A percentile compares a stretch with the other conserved stretches of the same genome.
Conservation (phyloP, 2,329 filamentous ascomycete species). For the Achaetomium macrosporum region DNA sequence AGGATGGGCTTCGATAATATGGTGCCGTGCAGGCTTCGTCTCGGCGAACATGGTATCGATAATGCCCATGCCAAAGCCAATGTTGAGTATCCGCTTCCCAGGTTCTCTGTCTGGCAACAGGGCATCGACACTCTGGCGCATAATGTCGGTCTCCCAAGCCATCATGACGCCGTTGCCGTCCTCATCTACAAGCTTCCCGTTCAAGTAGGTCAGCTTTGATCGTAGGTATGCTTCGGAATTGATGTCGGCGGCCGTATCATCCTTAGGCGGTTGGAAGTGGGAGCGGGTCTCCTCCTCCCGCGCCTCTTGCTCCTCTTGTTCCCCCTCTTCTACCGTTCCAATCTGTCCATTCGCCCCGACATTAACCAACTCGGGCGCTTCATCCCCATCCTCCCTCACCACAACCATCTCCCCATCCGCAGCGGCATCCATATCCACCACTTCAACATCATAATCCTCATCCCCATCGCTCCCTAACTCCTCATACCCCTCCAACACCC, state of each 20-base stretch:
- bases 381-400: constrained; percentile 29
- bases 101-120: constrained; percentile 41
- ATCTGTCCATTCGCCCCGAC: constrained; percentile 14
- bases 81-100: constrained; percentile 70
- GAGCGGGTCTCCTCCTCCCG: constrained; percentile 16
- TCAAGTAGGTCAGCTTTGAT: constrained; percentile 58
- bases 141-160: constrained; percentile 85
- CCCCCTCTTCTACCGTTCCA: constrained; percentile 10
- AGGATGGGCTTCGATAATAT: constrained; percentile 82
- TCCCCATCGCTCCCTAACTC: constrained; percentile 54
- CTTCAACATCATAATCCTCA: constrained; percentile 39
- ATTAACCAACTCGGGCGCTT: constrained; percentile 27
- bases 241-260: constrained; percentile 40
- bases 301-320: constrained; percentile 10
- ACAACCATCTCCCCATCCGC: constrained; percentile 16
- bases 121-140: constrained; percentile 67
- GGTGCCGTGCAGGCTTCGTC: constrained; percentile 62
- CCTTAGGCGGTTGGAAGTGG: constrained; percentile 34
- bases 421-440: constrained; percentile 35
- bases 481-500: constrained; percentile 76
- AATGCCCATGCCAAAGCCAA: constrained; percentile 90
- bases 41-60: constrained; percentile 71
- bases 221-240: constrained; percentile 64
- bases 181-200: constrained; percentile 64
- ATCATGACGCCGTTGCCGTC: constrained; percentile 87